These are phyloP conservation scores for Paecilomyces sp. DNA, from an alignment of 2,329 filamentous ascomycete species.

Conservation along the genomic window DNA sequence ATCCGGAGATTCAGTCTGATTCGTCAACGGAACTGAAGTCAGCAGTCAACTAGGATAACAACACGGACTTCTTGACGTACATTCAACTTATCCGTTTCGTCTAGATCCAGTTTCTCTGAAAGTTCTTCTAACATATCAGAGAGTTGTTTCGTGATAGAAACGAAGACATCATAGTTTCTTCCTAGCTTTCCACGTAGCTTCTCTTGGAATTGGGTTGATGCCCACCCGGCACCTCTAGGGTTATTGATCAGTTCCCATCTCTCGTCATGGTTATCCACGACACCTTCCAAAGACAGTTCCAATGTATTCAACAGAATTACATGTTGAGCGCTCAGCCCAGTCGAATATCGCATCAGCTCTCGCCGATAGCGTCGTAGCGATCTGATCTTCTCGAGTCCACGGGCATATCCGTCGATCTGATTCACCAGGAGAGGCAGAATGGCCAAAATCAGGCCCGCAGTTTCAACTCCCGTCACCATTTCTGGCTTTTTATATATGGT, in stretches of 20 bases:
- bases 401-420: slow-evolving; percentile 27
- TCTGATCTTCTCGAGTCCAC: slow-evolving; percentile 33
- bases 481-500: neutral
- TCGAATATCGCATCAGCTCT: neutral
- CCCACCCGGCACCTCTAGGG: neutral
- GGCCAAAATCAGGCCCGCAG: slow-evolving; percentile 23
- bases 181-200: neutral
- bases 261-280: neutral
- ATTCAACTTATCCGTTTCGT: neutral
- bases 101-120: neutral
- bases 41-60: neutral
- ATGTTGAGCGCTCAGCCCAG: slow-evolving; percentile 3
- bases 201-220: neutral
- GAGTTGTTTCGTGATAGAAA: neutral
- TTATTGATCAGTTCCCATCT: neutral
- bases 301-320: slow-evolving; percentile 6
- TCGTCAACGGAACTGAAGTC: neutral
- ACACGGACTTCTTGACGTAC: neutral
- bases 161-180: neutral
- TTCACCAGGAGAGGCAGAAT: slow-evolving; percentile 30
- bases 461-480: slow-evolving; percentile 14
- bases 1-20: neutral
- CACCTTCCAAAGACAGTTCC: neutral
- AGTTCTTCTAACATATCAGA: neutral
- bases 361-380: slow-evolving; percentile 14